Percentiles rank a stretch among this genome's conserved stretches.
phyloP scores from a whole-genome alignment of 2,329 filamentous ascomycete species.

The Diaporthe capsici region DNA sequence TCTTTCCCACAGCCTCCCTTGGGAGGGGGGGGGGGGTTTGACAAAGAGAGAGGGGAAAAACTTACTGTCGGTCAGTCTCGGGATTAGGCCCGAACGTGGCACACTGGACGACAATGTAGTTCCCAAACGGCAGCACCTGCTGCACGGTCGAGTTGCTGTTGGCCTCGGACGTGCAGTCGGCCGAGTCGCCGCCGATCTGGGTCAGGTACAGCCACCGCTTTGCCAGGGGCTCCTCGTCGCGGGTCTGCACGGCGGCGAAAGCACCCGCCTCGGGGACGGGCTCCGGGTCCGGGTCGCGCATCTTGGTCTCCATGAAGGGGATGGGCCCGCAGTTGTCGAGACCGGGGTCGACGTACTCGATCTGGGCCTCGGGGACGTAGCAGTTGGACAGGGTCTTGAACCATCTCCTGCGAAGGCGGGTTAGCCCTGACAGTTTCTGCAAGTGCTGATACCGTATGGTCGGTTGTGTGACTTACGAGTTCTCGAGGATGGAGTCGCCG shows the following conservation, averaged over 20 bases:
- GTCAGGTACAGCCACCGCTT: constrained; percentile 41
- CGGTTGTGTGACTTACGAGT: constrained; percentile 1
- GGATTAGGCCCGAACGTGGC: constrained; percentile 32
- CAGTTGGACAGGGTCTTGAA: constrained; percentile 41
- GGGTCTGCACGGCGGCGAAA: not conserved
- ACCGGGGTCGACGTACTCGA: constrained; percentile 30
- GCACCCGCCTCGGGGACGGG: not conserved
- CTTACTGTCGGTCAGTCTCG: constrained; percentile 31
- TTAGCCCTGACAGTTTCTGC: not conserved
- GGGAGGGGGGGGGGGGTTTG: too few relatives aligned
- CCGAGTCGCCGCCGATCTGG: constrained; percentile 28
- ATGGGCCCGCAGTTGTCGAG: constrained; percentile 40
- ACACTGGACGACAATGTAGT: constrained; percentile 39
- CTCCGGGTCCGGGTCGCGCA: constrained; percentile 38
- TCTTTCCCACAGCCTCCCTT: too few relatives aligned
- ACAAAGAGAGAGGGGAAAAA: not conserved
- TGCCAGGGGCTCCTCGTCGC: too few relatives aligned
- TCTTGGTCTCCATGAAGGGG: constrained; percentile 40
- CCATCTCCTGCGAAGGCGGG: constrained; percentile 16
- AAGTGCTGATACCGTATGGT: not conserved
- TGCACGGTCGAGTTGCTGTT: constrained; percentile 27
- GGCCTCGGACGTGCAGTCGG: constrained; percentile 28
- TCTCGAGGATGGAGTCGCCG: constrained; percentile 11
- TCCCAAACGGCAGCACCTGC: constrained; percentile 22
- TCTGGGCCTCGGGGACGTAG: constrained; percentile 38